These are phyloP conservation scores for Fomitopsis pinicola DNA, from an alignment of 1,284 basidiomycete species.

Conservation along the genomic window DNA sequence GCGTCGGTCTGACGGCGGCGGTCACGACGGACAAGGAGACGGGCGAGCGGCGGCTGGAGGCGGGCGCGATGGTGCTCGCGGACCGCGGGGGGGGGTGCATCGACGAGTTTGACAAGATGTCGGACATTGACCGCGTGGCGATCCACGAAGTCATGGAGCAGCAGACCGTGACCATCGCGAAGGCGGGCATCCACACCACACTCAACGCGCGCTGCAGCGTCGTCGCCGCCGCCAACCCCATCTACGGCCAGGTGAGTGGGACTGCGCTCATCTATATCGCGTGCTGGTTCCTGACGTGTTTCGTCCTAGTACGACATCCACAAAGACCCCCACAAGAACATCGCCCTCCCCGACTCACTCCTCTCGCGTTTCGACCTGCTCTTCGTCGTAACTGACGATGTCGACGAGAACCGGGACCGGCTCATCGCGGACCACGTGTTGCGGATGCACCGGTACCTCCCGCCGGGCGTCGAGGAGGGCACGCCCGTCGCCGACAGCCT, in stretches of 20 bases:
- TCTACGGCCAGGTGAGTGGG: slow-evolving; percentile 86
- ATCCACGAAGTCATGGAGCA: slow-evolving; percentile 99
- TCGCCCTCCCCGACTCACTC: slow-evolving; percentile 96
- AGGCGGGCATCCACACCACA: slow-evolving; percentile 98
- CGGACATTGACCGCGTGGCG: slow-evolving; percentile 97
- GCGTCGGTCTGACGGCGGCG: slow-evolving; percentile 98
- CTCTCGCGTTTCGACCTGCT: slow-evolving; percentile 99
- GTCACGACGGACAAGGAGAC: slow-evolving; percentile 99
- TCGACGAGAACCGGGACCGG: slow-evolving; percentile 92
- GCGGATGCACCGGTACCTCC: slow-evolving; percentile 95
- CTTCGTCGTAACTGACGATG: slow-evolving; percentile 98
- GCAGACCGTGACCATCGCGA: slow-evolving; percentile 99
- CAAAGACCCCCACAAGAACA: slow-evolving; percentile 99
- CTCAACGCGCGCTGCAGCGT: slow-evolving; percentile 98
- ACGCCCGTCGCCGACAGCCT: slow-evolving; percentile 87
- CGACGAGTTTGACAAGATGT: slow-evolving; percentile 99
- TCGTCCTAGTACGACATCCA: slow-evolving; percentile 91
- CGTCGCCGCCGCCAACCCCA: slow-evolving; percentile 97
- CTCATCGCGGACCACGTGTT: slow-evolving; percentile 97
- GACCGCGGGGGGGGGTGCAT: slow-evolving; percentile 99
- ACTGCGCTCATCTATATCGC: background rate
- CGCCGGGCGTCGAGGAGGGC: slow-evolving; percentile 95
- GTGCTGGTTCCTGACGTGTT: background rate
- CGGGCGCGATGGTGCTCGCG: slow-evolving; percentile 99
- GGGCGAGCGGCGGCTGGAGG: slow-evolving; percentile 92